Percentiles rank a stretch among this genome's conserved stretches.
Conservation (phyloP, 225 moss, liverwort and hornwort genomes). For the Neckera pumila region DNA sequence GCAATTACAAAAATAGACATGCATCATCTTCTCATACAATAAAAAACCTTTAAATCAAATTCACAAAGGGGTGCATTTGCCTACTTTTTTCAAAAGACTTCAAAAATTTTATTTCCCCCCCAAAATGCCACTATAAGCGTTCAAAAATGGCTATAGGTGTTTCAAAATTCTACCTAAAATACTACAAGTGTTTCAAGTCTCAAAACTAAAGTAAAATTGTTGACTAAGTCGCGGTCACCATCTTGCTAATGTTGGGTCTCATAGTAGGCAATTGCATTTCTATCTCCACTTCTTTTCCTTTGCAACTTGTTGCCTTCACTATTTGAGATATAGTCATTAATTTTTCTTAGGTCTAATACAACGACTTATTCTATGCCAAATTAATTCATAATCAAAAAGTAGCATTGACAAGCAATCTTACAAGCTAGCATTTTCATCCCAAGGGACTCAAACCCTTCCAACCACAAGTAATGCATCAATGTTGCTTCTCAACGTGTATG, state of each 20-base stretch:
- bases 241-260: rapidly evolving
- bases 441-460: not conserved
- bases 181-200: not conserved
- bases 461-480: not conserved
- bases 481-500: not conserved
- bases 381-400: not conserved
- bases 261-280: rapidly evolving
- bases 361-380: rapidly evolving
- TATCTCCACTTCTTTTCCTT: not conserved
- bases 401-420: not conserved
- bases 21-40: not conserved
- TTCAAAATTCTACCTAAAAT: not conserved
- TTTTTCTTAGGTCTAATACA: not conserved
- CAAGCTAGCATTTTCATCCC: not conserved
- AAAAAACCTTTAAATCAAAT: not conserved
- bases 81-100: not conserved
- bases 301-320: not conserved
- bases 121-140: not conserved
- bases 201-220: not conserved
- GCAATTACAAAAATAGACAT: not conserved
- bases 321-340: rapidly evolving
- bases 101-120: rapidly evolving
- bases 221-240: rapidly evolving
- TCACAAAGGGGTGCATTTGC: not conserved
- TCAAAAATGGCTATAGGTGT: too few relatives aligned